Percentiles rank a stretch among this genome's conserved stretches.
Evolutionary conservation across 495 filamentous ascomycete species (phyloP).

Genomic region (Amorphotheca resinae): DNA sequence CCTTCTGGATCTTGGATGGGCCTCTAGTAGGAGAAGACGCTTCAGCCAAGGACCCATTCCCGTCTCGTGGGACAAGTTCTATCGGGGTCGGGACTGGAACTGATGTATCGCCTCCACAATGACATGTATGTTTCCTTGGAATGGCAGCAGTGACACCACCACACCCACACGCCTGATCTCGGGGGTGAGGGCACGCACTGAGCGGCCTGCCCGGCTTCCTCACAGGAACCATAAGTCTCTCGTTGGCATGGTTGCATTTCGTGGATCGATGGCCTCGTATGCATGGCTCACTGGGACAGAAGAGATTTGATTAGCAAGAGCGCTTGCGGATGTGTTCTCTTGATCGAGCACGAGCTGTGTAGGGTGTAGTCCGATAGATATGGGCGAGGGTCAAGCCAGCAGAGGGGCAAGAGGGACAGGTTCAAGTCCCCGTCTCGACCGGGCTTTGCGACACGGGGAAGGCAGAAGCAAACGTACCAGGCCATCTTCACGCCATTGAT

Average conservation of each 20-base stretch:
- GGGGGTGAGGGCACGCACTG: constrained; percentile 62
- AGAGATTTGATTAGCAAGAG: not conserved
- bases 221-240: constrained; percentile 63
- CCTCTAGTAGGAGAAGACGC: constrained; percentile 17
- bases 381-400: too few species aligned
- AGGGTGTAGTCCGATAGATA: too few species aligned
- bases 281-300: constrained; percentile 55
- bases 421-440: not conserved
- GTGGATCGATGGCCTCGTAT: constrained; percentile 80
- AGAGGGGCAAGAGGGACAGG: too few species aligned
- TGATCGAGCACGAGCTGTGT: not conserved
- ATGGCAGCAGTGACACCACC: constrained; percentile 39
- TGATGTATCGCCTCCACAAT: constrained; percentile 23
- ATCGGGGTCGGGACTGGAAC: not conserved
- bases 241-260: constrained; percentile 64
- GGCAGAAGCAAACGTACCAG: constrained; percentile 39
- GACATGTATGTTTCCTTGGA: constrained; percentile 36
- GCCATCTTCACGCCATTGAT: constrained; percentile 48
- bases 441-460: too few species aligned
- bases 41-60: constrained; percentile 4
- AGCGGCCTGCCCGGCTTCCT: constrained; percentile 71
- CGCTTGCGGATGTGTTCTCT: constrained; percentile 7
- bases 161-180: constrained; percentile 38
- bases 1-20: constrained; percentile 32
- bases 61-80: not conserved